phyloP scores from a whole-genome alignment of 208 protist genomes.

The Vickermania ingenoplastis region DNA sequence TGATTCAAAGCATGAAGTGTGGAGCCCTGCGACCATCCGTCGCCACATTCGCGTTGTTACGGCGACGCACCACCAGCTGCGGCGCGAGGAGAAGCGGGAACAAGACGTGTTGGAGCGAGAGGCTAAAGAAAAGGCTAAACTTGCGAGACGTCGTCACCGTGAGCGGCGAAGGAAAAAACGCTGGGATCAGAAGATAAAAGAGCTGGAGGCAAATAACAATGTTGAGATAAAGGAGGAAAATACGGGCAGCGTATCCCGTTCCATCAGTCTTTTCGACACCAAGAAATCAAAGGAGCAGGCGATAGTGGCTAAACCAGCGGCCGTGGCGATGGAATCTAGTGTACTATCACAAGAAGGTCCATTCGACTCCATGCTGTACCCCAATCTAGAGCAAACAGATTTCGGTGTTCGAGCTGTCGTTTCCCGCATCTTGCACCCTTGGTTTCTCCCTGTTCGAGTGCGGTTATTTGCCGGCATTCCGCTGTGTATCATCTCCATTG shows the following conservation, averaged over 20 bases:
- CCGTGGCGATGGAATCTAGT: background rate
- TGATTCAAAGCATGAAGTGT: constrained; percentile 20
- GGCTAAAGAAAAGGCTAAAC: background rate
- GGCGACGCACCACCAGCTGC: constrained; percentile 9
- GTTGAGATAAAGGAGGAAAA: background rate
- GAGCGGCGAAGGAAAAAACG: background rate
- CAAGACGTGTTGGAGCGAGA: background rate
- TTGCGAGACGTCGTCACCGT: background rate
- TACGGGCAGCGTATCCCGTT: background rate
- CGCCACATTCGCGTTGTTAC: constrained; percentile 22
- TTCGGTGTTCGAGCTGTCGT: constrained; percentile 33
- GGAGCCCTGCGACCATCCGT: constrained; percentile 31
- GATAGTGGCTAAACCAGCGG: background rate
- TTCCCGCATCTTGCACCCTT: constrained; percentile 23
- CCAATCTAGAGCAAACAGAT: constrained; percentile 47
- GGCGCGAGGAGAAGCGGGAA: background rate
- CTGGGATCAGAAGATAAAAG: background rate
- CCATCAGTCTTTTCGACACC: background rate
- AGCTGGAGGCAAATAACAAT: background rate
- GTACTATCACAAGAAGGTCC: constrained; percentile 11
- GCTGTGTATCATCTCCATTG: constrained; percentile 22
- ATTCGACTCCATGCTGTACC: constrained; percentile 49
- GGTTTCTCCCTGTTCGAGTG: constrained; percentile 20
- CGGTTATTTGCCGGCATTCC: constrained; percentile 31
- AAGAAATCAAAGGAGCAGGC: background rate